phyloP scores from a whole-genome alignment of 1,139 yeast species.

The Lodderomyces metapsilosis region DNA sequence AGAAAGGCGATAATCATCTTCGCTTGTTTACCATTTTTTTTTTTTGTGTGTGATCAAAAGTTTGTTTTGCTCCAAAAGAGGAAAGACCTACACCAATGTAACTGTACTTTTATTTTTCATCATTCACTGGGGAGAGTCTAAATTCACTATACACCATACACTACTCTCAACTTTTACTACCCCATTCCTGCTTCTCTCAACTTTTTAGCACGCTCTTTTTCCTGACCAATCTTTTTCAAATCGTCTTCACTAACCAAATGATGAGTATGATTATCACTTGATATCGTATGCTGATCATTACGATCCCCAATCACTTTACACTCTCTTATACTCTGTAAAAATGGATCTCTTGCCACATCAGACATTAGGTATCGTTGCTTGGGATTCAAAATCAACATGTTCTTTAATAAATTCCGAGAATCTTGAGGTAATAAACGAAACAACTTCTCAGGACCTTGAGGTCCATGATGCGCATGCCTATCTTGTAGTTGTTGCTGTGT shows the following conservation, averaged over 20 bases:
- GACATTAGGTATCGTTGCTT: slow-evolving; percentile 28
- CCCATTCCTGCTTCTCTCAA: slow-evolving; percentile 16
- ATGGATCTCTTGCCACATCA: slow-evolving; percentile 31
- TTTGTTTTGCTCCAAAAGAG: neutral
- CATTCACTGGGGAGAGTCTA: too few relatives aligned
- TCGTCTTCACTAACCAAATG: slow-evolving; percentile 60
- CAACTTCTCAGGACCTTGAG: slow-evolving; percentile 32
- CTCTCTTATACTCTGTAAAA: slow-evolving; percentile 25
- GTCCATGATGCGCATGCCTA: slow-evolving; percentile 11
- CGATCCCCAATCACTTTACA: slow-evolving; percentile 23
- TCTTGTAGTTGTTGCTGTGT: slow-evolving; percentile 2
- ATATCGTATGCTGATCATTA: slow-evolving; percentile 8
- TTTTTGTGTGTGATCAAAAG: neutral
- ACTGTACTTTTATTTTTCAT: neutral
- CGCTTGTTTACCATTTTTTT: too few relatives aligned
- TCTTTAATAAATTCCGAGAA: slow-evolving; percentile 32
- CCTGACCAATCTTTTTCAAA: slow-evolving; percentile 40
- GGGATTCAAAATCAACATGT: slow-evolving; percentile 33
- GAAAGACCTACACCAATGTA: neutral
- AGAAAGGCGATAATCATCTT: too few relatives aligned
- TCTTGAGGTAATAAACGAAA: slow-evolving; percentile 37
- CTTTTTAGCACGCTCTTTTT: slow-evolving; percentile 31
- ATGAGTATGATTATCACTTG: slow-evolving; percentile 42
- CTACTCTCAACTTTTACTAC: neutral
- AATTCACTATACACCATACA: neutral